A percentile compares a stretch with the other conserved stretches of the same genome.
Evolutionary conservation across 1,284 basidiomycete species (phyloP).

Genomic region (Cutaneotrichosporon sp.): DNA sequence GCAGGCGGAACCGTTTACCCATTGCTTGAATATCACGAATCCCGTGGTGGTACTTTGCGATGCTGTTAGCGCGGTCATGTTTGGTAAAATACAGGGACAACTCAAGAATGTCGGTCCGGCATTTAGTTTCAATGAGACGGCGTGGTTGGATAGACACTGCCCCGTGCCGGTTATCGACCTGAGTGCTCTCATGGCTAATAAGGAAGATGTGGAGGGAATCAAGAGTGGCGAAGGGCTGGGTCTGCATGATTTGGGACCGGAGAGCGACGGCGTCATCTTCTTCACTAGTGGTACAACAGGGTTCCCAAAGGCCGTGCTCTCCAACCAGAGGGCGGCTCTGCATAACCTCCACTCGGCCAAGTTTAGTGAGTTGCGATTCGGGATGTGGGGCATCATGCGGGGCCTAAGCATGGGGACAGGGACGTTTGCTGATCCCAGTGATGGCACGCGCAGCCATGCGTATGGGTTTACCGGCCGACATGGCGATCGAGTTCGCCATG

Average conservation of each 20-base stretch:
- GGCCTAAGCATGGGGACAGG: no score
- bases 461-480: slow-evolving; percentile 3
- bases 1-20: slow-evolving; percentile 25
- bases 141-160: background rate
- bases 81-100: slow-evolving; percentile 18
- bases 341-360: slow-evolving; percentile 8
- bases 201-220: slow-evolving; percentile 3
- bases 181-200: background rate
- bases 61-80: slow-evolving; percentile 28
- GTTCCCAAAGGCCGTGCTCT: slow-evolving; percentile 44
- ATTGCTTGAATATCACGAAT: slow-evolving; percentile 33
- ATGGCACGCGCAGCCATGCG: slow-evolving; percentile 12
- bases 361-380: slow-evolving; percentile 6
- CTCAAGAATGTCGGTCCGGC: slow-evolving; percentile 6
- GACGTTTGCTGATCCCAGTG: background rate
- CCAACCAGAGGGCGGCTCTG: slow-evolving; percentile 32
- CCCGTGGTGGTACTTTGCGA: slow-evolving; percentile 40
- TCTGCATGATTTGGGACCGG: slow-evolving; percentile 28
- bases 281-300: slow-evolving; percentile 34
- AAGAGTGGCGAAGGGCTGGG: slow-evolving; percentile 18
- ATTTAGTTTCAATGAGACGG: slow-evolving; percentile 4
- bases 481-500: background rate
- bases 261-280: slow-evolving; percentile 47
- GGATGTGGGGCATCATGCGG: slow-evolving; percentile 20
- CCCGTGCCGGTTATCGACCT: background rate